A percentile compares a stretch with the other conserved stretches of the same genome.
phyloP scores from a whole-genome alignment of 225 moss, liverwort and hornwort species.

The Polytrichum formosum region DNA sequence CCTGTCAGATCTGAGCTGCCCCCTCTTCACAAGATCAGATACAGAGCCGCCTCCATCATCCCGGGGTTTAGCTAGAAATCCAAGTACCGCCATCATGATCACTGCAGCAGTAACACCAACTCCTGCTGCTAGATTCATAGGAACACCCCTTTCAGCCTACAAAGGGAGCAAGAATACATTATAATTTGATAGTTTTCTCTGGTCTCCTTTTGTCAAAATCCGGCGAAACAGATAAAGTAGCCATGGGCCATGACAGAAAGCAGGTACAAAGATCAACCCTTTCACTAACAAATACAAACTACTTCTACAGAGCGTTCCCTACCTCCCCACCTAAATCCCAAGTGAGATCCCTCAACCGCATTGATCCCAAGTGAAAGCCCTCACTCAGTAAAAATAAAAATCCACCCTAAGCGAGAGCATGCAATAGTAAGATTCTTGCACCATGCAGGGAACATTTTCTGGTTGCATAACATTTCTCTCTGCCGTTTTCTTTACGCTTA shows the following conservation, averaged over 20 bases:
- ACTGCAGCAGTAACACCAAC: slow-evolving; percentile 81
- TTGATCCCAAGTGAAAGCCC: no score
- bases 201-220: background rate
- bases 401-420: background rate
- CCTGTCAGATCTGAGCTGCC: slow-evolving; percentile 89
- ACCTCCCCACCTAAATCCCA: no score
- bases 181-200: background rate
- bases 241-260: background rate
- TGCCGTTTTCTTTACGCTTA: no score
- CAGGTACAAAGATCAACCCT: background rate
- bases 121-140: slow-evolving; percentile 83
- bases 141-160: slow-evolving; percentile 74
- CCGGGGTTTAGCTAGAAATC: slow-evolving; percentile 86
- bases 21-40: slow-evolving; percentile 88
- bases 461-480: background rate
- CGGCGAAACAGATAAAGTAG: background rate
- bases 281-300: background rate
- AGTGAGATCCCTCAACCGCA: no score
- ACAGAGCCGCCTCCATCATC: slow-evolving; percentile 77
- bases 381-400: background rate
- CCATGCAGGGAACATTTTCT: background rate
- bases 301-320: background rate
- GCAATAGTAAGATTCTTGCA: no score
- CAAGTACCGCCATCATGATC: slow-evolving; percentile 81
- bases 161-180: background rate